These are phyloP conservation scores for Rutstroemia sp. DNA, from an alignment of 2,329 filamentous ascomycete genomes.

Conservation along the genomic window DNA sequence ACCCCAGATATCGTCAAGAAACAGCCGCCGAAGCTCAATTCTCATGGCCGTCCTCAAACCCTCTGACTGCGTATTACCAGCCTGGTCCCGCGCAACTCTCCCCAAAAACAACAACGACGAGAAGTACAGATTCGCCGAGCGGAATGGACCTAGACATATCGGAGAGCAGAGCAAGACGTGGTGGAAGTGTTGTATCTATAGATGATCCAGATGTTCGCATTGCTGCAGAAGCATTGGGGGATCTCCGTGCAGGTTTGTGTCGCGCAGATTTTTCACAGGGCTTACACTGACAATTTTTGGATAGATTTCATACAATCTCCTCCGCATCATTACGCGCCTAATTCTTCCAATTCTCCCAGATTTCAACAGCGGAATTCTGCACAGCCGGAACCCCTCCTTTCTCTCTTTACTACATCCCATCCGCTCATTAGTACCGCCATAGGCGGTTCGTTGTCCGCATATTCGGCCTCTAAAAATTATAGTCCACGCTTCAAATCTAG, in stretches of 20 bases:
- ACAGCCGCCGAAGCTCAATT: slow-evolving; percentile 17
- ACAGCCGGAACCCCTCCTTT: slow-evolving; percentile 70
- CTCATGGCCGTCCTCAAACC: slow-evolving; percentile 29
- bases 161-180: slow-evolving; percentile 24
- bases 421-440: slow-evolving; percentile 81
- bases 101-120: slow-evolving; percentile 19
- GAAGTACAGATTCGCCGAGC: slow-evolving; percentile 20
- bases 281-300: slow-evolving; percentile 8
- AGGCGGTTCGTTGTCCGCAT: slow-evolving; percentile 75
- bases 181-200: slow-evolving; percentile 34
- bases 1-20: slow-evolving; percentile 19
- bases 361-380: slow-evolving; percentile 22
- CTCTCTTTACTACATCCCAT: slow-evolving; percentile 80
- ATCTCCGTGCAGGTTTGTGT: slow-evolving; percentile 61
- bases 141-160: slow-evolving; percentile 27
- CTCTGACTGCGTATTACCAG: slow-evolving; percentile 29
- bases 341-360: slow-evolving; percentile 31
- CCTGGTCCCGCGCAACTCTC: slow-evolving; percentile 26
- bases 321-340: slow-evolving; percentile 28
- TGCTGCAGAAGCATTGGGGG: slow-evolving; percentile 69
- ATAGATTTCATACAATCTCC: slow-evolving; percentile 62
- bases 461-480: slow-evolving; percentile 82
- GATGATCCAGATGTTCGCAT: slow-evolving; percentile 62
- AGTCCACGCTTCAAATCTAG: slow-evolving; percentile 84
- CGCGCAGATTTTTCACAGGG: not conserved